Conservation (phyloP, 2,329 filamentous ascomycete genomes). For the Dothidotthia symphoricarpi region DNA sequence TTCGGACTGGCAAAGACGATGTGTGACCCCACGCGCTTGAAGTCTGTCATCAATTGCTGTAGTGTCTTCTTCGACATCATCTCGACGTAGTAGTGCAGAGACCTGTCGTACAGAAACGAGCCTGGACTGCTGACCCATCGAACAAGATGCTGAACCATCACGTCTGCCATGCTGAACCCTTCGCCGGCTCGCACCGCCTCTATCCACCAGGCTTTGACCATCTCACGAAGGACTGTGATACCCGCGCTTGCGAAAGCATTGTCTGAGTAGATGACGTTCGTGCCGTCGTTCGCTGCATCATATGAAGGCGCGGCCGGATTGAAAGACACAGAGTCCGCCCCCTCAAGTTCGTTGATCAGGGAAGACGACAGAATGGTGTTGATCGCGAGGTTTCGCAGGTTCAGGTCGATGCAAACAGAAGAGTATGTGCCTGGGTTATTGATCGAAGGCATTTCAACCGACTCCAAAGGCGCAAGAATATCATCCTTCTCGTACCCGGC, state of each 20-base stretch:
- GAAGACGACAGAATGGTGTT: slow-evolving; percentile 97
- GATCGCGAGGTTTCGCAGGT: slow-evolving; percentile 90
- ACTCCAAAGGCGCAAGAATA: slow-evolving; percentile 76
- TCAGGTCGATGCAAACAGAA: slow-evolving; percentile 93
- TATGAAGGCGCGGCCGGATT: slow-evolving; percentile 69
- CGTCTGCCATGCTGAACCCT: slow-evolving; percentile 76
- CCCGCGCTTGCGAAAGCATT: slow-evolving; percentile 91
- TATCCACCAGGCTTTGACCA: slow-evolving; percentile 98
- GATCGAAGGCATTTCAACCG: slow-evolving; percentile 84
- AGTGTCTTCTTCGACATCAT: slow-evolving; percentile 98
- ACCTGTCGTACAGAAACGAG: slow-evolving; percentile 92
- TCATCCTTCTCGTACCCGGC: slow-evolving; percentile 95
- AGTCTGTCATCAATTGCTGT: slow-evolving; percentile 95
- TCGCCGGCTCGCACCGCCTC: slow-evolving; percentile 81
- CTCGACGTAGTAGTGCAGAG: slow-evolving; percentile 94
- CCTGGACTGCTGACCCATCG: slow-evolving; percentile 94
- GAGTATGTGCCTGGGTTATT: slow-evolving; percentile 94
- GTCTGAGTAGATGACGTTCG: slow-evolving; percentile 74
- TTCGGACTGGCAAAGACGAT: slow-evolving; percentile 94
- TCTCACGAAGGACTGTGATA: slow-evolving; percentile 86
- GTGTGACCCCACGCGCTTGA: slow-evolving; percentile 89
- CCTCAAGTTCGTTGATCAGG: slow-evolving; percentile 93
- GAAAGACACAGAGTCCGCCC: slow-evolving; percentile 80
- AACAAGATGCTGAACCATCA: slow-evolving; percentile 95
- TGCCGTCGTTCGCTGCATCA: slow-evolving; percentile 59